Evolutionary conservation across 257 asterid species (phyloP).

Genomic region (Parsonsia alboflavescens): DNA sequence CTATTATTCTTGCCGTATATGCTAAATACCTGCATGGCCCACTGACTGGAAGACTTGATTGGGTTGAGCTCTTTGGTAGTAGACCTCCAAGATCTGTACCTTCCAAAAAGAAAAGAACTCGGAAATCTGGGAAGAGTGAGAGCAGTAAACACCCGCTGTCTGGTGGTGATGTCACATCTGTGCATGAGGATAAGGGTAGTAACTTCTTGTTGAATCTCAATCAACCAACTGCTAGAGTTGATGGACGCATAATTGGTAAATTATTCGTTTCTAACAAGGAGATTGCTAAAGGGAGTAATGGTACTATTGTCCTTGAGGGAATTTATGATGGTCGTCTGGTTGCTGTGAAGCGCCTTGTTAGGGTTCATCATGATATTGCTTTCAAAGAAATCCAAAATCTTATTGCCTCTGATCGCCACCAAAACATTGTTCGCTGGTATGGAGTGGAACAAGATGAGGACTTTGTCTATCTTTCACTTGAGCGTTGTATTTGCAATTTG

Average conservation of each 20-base stretch:
- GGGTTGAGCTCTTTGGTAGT: constrained; percentile 24
- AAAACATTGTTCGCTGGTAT: constrained; percentile 82
- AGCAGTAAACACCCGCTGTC: constrained; percentile 27
- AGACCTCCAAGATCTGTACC: constrained; percentile 24
- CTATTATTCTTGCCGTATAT: constrained; percentile 29
- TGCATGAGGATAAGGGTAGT: constrained; percentile 26
- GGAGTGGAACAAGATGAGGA: constrained; percentile 90
- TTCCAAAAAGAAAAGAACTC: constrained; percentile 58
- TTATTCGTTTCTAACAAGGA: constrained; percentile 61
- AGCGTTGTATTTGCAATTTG: constrained; percentile 84
- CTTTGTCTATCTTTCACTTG: constrained; percentile 87
- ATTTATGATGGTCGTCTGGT: constrained; percentile 75
- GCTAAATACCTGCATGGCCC: constrained; percentile 19
- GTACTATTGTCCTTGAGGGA: constrained; percentile 91
- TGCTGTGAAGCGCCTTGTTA: constrained; percentile 94
- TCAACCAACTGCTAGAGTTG: constrained; percentile 32
- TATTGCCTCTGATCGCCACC: constrained; percentile 81
- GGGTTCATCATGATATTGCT: constrained; percentile 81
- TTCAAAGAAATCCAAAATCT: constrained; percentile 84
- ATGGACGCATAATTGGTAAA: constrained; percentile 74
- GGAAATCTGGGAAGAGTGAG: constrained; percentile 54
- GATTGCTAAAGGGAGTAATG: constrained; percentile 94
- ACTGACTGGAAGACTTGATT: constrained; percentile 27
- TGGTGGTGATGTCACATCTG: constrained; percentile 33
- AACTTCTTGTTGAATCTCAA: constrained; percentile 48